Evolutionary conservation across 495 filamentous ascomycete genomes (phyloP).

Genomic region (Jackrogersella minutella): DNA sequence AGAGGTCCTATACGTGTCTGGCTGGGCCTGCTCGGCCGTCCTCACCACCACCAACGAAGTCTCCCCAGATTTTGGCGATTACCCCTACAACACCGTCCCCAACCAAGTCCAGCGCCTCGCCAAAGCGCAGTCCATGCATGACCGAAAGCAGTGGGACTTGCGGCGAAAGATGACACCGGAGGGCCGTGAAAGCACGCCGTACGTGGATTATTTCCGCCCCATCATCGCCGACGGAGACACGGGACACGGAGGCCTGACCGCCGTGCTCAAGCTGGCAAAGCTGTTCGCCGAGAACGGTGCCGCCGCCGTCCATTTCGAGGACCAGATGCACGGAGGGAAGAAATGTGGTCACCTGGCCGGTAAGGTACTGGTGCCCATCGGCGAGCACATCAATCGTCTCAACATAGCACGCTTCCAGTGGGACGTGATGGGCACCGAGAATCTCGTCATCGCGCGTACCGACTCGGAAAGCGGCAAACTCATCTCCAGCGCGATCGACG

Average conservation of each 20-base stretch:
- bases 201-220: conserved; percentile 89
- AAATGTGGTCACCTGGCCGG: conserved; percentile 98
- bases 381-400: conserved; percentile 95
- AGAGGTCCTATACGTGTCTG: conserved; percentile 93
- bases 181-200: conserved; percentile 76
- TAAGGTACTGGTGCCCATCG: conserved; percentile 92
- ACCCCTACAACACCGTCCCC: conserved; percentile 97
- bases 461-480: conserved; percentile 94
- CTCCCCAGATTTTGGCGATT: conserved; percentile 95
- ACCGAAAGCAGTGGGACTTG: conserved; percentile 91
- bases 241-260: conserved; percentile 87
- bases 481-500: conserved; percentile 88
- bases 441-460: conserved; percentile 91
- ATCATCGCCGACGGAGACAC: conserved; percentile 99
- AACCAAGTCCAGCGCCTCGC: conserved; percentile 96
- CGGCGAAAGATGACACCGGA: conserved; percentile 77
- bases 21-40: conserved; percentile 95
- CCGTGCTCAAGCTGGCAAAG: conserved; percentile 95
- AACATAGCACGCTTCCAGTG: conserved; percentile 94
- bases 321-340: conserved; percentile 97
- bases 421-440: conserved; percentile 97
- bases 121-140: conserved; percentile 96
- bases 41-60: conserved; percentile 96
- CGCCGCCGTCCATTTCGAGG: conserved; percentile 96
- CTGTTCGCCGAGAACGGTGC: conserved; percentile 98